Conservation (phyloP, 2,329 filamentous ascomycete genomes). For the Fusarium neocosmosporiellum region DNA sequence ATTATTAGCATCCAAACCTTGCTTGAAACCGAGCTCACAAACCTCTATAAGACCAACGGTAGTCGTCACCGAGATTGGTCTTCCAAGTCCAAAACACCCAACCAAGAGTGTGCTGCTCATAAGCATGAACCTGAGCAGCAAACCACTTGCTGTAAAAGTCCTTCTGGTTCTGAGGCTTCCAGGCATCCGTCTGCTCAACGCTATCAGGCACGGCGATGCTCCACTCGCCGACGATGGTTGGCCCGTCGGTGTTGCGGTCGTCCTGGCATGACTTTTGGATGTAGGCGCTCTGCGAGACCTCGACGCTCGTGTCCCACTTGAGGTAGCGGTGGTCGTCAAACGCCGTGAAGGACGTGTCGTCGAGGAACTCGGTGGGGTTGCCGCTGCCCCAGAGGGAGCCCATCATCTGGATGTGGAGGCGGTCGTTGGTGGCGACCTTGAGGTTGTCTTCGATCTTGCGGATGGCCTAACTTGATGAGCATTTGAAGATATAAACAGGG, state of each 20-base stretch:
- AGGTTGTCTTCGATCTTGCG: conserved; percentile 59
- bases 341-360: conserved; percentile 55
- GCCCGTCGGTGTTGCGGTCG: conserved; percentile 54
- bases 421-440: conserved; percentile 52
- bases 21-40: too few relatives aligned
- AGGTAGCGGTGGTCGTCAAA: conserved; percentile 71
- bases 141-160: conserved; percentile 43
- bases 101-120: conserved; percentile 36
- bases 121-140: conserved; percentile 38
- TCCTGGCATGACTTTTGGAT: conserved; percentile 61
- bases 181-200: conserved; percentile 55
- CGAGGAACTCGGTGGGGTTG: conserved; percentile 59
- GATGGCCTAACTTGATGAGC: conserved; percentile 48
- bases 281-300: conserved; percentile 55
- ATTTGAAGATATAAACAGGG: rapidly evolving
- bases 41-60: conserved; percentile 43
- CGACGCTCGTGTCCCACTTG: conserved; percentile 57
- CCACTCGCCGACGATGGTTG: conserved; percentile 69
- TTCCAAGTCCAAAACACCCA: conserved; percentile 45
- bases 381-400: conserved; percentile 67
- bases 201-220: conserved; percentile 61
- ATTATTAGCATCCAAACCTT: conserved; percentile 27
- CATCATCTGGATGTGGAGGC: conserved; percentile 64
- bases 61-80: conserved; percentile 38
- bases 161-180: conserved; percentile 35